Base-by-base conservation (phyloP, 768 basidiomycete genomes). In the Macrolepiota dolichaula region DNA sequence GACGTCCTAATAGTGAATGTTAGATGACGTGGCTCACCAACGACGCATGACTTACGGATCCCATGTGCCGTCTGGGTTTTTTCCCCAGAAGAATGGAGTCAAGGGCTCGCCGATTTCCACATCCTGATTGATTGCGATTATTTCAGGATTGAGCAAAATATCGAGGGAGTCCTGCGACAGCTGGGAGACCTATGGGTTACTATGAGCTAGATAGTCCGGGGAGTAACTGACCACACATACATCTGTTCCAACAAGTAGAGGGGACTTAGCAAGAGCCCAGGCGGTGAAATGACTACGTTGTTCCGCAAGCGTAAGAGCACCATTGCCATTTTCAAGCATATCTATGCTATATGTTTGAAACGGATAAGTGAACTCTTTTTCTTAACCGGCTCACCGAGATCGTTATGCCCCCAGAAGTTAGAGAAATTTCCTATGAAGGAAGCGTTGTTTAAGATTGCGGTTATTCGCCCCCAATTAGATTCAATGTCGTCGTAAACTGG, bases 101-200 rank as follows among this genome's bases (percentile, higher is more conserved):
- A 84, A 69, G 24, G 79, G 79, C 19, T 77, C 79, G 29, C 80
- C 81, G 25, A 79, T 76, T 12, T 73, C 73, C 0, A 78, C 75
- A 59, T 84, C 83, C 65, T 84, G 84, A 64, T 82, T 81, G 60
- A 84, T 81, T n/a, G 83, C 81, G 27, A 85, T 76, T 37, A 85
- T 78, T 67, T 84, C 82, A 24, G 64, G 71, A 68, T 84, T 84
- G 51, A 72, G 76, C 51, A 85, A 69, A 60, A 84, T 81, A 13
- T 72, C 70, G 25, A 82, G 66, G 17, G 73, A 73, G 36, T 79
- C 74, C 50, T 74, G 66, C 36, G 76, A 67, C 10, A 71, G 60
- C 29, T 63, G 56, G 11, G 65, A 64, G 27, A 68, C 46, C 68
- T 65, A 54, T 44, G 36, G 22, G 61, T 13, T 22, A 12, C 47